Conservation (phyloP, 1,139 yeast genomes). For the Debaryomyces singareniensis region DNA sequence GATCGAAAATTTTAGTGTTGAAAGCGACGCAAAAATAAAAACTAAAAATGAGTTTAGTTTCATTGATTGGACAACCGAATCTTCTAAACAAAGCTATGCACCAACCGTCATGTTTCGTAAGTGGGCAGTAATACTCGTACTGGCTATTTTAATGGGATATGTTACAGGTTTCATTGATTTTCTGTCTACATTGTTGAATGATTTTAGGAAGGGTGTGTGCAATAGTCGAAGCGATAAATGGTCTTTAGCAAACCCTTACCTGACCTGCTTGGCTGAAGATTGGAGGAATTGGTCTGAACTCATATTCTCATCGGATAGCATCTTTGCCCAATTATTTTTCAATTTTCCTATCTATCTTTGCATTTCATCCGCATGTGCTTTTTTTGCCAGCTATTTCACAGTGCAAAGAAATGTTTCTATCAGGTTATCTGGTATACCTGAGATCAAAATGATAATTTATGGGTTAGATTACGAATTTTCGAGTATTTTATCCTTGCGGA, state of each 20-base stretch:
- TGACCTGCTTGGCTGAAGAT: constrained; percentile 38
- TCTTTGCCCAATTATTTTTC: constrained; percentile 16
- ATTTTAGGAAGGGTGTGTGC: constrained; percentile 46
- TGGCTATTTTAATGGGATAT: constrained; percentile 55
- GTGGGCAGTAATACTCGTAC: constrained; percentile 55
- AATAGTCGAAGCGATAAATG: constrained; percentile 31
- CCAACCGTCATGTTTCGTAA: constrained; percentile 14
- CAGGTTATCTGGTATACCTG: constrained; percentile 65
- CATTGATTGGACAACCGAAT: constrained; percentile 29
- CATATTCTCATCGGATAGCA: constrained; percentile 15
- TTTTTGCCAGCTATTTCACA: constrained; percentile 27
- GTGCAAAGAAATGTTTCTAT: constrained; percentile 36
- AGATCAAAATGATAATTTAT: constrained; percentile 55
- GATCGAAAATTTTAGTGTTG: no score
- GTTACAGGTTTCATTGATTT: constrained; percentile 57
- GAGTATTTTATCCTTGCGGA: constrained; percentile 40
- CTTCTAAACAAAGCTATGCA: constrained; percentile 4
- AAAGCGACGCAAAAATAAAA: no score
- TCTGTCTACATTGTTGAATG: constrained; percentile 56
- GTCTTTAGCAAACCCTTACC: constrained; percentile 40
- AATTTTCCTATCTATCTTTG: constrained; percentile 34
- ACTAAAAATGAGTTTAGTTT: constrained; percentile 30
- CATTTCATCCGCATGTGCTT: constrained; percentile 20
- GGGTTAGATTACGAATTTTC: constrained; percentile 44
- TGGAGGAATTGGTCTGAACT: constrained; percentile 39